These are phyloP conservation scores for Cercospora sp. DNA, from an alignment of 2,329 filamentous ascomycete species.

Conservation along the genomic window DNA sequence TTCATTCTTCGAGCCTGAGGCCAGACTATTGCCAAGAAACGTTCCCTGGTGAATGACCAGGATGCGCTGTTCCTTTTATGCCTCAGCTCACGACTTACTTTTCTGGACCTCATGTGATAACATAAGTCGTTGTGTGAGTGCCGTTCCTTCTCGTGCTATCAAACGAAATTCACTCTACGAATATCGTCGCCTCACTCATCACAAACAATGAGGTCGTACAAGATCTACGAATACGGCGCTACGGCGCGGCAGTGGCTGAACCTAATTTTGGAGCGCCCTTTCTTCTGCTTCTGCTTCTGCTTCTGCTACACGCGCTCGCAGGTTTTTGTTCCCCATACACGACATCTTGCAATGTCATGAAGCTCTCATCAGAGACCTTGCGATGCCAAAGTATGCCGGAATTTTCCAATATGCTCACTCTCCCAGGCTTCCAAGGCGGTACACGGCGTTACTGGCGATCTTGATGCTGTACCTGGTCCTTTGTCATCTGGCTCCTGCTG, in stretches of 20 bases:
- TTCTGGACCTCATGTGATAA: not conserved
- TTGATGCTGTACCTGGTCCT: not conserved
- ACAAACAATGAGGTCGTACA: not conserved
- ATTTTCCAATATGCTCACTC: not conserved
- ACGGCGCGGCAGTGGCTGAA: not conserved
- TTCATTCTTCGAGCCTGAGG: not conserved
- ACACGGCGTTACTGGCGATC: not conserved
- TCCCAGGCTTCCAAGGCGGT: not conserved
- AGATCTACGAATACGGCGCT: not conserved
- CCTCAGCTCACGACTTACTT: not conserved
- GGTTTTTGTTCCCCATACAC: not conserved
- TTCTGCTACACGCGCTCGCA: not conserved
- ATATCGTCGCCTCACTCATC: not conserved
- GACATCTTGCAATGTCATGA: not conserved
- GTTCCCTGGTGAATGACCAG: not conserved
- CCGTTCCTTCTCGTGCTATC: too few relatives aligned
- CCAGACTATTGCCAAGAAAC: not conserved
- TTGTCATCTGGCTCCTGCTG: constrained; percentile 2
- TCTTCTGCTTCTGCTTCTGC: not conserved
- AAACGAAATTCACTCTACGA: not conserved
- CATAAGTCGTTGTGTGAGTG: too few relatives aligned
- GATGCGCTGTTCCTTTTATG: not conserved
- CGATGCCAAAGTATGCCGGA: not conserved
- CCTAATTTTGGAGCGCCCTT: not conserved
- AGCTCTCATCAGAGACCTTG: not conserved